phyloP scores from a whole-genome alignment of 768 basidiomycete genomes.

The Leccinum subgranulosum region DNA sequence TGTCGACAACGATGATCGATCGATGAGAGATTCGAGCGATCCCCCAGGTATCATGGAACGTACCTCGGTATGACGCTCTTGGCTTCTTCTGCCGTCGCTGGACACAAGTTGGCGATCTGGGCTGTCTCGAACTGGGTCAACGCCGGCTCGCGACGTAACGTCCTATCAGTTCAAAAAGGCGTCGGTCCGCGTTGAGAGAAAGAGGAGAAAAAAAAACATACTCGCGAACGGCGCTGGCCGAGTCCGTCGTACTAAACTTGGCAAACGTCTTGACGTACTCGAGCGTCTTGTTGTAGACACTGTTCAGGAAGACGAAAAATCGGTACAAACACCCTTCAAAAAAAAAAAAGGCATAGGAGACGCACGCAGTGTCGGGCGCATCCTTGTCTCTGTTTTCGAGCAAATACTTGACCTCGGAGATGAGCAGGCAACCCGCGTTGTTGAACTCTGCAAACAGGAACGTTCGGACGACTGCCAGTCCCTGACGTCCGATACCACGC shows the following conservation, averaged over 20 bases:
- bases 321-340: background rate
- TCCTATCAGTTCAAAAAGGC: constrained; percentile 42
- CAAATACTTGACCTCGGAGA: constrained; percentile 90
- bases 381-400: constrained; percentile 86
- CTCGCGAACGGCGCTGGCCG: constrained; percentile 85
- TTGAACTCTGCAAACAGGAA: constrained; percentile 64
- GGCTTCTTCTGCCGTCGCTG: constrained; percentile 84
- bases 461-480: background rate
- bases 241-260: constrained; percentile 84
- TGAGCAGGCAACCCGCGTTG: constrained; percentile 85
- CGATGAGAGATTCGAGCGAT: background rate
- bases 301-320: constrained; percentile 28
- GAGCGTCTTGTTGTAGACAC: constrained; percentile 90
- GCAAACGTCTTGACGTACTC: constrained; percentile 91
- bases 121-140: constrained; percentile 90
- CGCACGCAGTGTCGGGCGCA: constrained; percentile 83
- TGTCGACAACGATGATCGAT: background rate
- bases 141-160: constrained; percentile 71
- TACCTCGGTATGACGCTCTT: constrained; percentile 91
- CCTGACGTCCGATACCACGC: background rate
- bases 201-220: constrained; percentile 25
- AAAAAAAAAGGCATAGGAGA: background rate
- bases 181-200: background rate
- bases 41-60: background rate
- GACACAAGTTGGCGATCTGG: constrained; percentile 89